Base-by-base conservation (phyloP, 1,139 yeast species). In the Protomyces gravidus region DNA sequence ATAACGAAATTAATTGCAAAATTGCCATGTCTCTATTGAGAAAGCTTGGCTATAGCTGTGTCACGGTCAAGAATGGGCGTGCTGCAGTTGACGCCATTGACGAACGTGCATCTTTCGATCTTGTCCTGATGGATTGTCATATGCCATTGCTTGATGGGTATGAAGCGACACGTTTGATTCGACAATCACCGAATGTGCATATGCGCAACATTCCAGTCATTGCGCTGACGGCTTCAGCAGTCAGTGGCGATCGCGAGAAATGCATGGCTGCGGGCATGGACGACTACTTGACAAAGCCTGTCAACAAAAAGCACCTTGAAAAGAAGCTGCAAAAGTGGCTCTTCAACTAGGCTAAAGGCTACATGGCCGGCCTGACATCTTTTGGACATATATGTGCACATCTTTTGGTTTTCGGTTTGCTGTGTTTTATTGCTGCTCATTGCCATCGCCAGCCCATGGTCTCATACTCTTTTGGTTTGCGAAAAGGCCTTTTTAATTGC, bases 171-270 rank as follows among this genome's bases (percentile, higher is more conserved):
- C 47, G 63, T 4, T 66, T 76, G 30, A 79, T 81, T 27, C 59
- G 66, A 13, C 46, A 58, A 33, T 59, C 63, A 23, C 6, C 52
- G 15, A 55, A 55, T 33, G 45, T 30, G 28, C 28, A 40, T 51
- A 27, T 61, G 63, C 27, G 55, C 53, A 15, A 40, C 1, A 30
- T 65, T 5, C 74, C 76, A 7, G 73, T 79, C 2, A 76, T 80
- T 21, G 83, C 84, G 11, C 69, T 80, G 64, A 80, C 84, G 0
- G 84, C 84, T 3, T 80, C 80, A 65, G 84, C 80, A 13, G 83
- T 81, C 2, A 79, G 80, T 2, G 83, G 80, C 61, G 84, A 80
- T 65, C 70, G 80, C 49, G 74, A 76, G 61, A 71, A 73, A 61
- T 79, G 82, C 59, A 66, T 80, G 15, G 70, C 75, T 19, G 75